Conservation (phyloP, 176 grass and related monocot genomes). For the Echinochloa phyllopogon region DNA sequence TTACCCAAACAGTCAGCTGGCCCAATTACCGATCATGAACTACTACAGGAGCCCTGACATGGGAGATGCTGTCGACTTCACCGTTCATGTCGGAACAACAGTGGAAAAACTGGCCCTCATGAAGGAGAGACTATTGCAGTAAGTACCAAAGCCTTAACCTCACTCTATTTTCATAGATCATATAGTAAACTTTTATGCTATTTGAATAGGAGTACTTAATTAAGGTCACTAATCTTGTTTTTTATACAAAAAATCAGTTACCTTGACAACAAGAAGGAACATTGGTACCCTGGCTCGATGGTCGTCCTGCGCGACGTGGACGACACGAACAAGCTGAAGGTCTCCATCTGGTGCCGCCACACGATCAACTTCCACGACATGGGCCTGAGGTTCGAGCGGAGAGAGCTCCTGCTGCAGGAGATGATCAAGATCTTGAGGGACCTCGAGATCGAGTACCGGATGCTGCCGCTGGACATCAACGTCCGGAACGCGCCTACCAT, state of each 20-base stretch:
- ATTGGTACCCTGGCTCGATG: conserved; percentile 81
- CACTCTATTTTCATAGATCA: background rate
- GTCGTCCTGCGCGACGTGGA: conserved; percentile 83
- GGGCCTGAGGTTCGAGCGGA: conserved; percentile 69
- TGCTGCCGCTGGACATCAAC: conserved; percentile 80
- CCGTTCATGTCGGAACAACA: conserved; percentile 75
- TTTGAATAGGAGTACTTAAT: background rate
- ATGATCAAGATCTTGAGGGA: conserved; percentile 85
- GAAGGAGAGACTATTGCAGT: conserved; percentile 89
- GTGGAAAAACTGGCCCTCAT: conserved; percentile 82
- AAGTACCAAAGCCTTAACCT: conserved; percentile 22
- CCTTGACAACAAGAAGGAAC: conserved; percentile 92
- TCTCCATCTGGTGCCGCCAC: conserved; percentile 89
- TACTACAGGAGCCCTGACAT: conserved; percentile 96
- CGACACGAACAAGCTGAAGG: conserved; percentile 72
- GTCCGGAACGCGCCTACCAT: conserved; percentile 61
- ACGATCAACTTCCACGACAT: conserved; percentile 94
- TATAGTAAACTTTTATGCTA: background rate
- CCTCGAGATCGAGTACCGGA: conserved; percentile 87
- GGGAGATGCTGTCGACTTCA: conserved; percentile 83
- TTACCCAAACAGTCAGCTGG: conserved; percentile 84
- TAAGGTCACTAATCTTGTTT: background rate
- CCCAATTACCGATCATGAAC: conserved; percentile 72
- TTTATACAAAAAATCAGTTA: conserved; percentile 45
- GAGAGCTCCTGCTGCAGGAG: conserved; percentile 85